These are phyloP conservation scores for Stagonosporopsis cucurbitacearum DNA, from an alignment of 2,329 filamentous ascomycete species.

Conservation along the genomic window DNA sequence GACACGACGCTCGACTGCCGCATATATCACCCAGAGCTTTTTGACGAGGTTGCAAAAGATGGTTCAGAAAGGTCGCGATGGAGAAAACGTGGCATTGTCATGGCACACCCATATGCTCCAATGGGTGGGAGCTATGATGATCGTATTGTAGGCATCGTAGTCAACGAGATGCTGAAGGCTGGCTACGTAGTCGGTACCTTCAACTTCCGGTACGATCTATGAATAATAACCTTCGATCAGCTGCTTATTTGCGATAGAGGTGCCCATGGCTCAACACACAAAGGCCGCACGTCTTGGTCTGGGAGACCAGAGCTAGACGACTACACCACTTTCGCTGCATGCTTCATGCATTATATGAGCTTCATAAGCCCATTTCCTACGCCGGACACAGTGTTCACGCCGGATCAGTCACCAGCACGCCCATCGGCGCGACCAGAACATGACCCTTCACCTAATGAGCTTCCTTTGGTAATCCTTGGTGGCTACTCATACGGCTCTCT, in stretches of 20 bases:
- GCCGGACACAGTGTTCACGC: conserved; percentile 20
- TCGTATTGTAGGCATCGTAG: conserved; percentile 72
- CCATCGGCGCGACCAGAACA: background rate
- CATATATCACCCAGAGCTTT: conserved; percentile 67
- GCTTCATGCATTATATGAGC: conserved; percentile 76
- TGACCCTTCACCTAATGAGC: conserved; percentile 1
- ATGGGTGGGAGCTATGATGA: conserved; percentile 88
- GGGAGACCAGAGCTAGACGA: conserved; percentile 80
- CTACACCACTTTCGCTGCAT: conserved; percentile 82
- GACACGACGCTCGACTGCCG: conserved; percentile 78
- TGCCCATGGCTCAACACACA: conserved; percentile 66
- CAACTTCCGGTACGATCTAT: conserved; percentile 76
- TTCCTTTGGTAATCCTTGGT: conserved; percentile 63
- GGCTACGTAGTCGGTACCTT: conserved; percentile 85
- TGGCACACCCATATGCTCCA: conserved; percentile 91
- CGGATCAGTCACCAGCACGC: conserved; percentile 23
- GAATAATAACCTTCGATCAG: no score
- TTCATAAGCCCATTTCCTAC: conserved; percentile 52
- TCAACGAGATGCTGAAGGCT: conserved; percentile 66
- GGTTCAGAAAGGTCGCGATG: conserved; percentile 22
- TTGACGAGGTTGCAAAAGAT: conserved; percentile 24
- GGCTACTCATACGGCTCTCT: conserved; percentile 94
- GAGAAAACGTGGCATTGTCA: conserved; percentile 63
- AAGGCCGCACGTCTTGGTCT: conserved; percentile 86
- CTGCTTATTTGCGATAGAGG: conserved; percentile 63